These are phyloP conservation scores for Daedaleopsis sinensis DNA, from an alignment of 768 basidiomycete species.

Conservation along the genomic window DNA sequence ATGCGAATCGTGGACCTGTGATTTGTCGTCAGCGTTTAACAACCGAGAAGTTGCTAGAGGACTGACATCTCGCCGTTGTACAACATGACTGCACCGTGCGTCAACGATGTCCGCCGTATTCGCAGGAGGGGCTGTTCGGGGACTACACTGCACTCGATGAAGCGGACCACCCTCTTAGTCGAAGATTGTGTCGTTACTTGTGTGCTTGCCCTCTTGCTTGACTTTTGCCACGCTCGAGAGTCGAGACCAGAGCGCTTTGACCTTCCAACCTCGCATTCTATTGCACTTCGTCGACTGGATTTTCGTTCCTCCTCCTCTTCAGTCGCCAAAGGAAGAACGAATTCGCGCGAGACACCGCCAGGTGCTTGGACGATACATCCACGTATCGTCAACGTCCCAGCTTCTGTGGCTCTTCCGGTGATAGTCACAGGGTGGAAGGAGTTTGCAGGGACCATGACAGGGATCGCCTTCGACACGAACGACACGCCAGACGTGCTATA, in stretches of 20 bases:
- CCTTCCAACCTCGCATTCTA: slow-evolving; percentile 68
- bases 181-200: slow-evolving; percentile 14
- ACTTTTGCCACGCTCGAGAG: slow-evolving; percentile 63
- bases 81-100: slow-evolving; percentile 92
- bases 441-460: slow-evolving; percentile 71
- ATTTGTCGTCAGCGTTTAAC: slow-evolving; percentile 8
- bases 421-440: slow-evolving; percentile 76
- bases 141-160: slow-evolving; percentile 82
- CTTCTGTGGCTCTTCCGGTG: slow-evolving; percentile 60
- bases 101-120: slow-evolving; percentile 85
- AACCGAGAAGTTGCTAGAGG: not conserved
- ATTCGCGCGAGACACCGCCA: slow-evolving; percentile 71
- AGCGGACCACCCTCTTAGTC: slow-evolving; percentile 43
- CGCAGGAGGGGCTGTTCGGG: slow-evolving; percentile 87
- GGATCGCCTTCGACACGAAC: slow-evolving; percentile 67
- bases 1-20: slow-evolving; percentile 80
- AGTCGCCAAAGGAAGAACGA: slow-evolving; percentile 73
- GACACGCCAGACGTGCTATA: slow-evolving; percentile 79
- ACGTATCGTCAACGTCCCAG: slow-evolving; percentile 71
- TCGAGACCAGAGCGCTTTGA: slow-evolving; percentile 78
- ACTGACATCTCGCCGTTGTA: slow-evolving; percentile 91
- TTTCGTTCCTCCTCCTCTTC: slow-evolving; percentile 69
- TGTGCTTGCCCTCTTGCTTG: slow-evolving; percentile 42
- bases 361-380: slow-evolving; percentile 81
- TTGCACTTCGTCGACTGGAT: slow-evolving; percentile 56